Percentiles rank a stretch among this genome's conserved stretches.
Conservation (phyloP, 23 red algal genomes). For the Cyanidiococcus yangmingshanensis region DNA sequence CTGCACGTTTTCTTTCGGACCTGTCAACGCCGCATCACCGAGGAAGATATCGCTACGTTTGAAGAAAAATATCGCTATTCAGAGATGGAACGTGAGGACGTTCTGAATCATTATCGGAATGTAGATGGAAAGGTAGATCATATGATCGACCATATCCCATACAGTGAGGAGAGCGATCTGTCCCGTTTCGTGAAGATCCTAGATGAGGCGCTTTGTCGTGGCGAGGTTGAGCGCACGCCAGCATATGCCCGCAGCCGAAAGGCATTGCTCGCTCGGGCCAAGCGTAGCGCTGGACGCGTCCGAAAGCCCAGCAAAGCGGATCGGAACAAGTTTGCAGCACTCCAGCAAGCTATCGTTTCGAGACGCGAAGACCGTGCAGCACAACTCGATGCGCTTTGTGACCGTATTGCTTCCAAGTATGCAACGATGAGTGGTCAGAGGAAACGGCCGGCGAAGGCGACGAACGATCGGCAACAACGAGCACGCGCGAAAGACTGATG, state of each 20-base stretch:
- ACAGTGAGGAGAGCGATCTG: constrained; percentile 38
- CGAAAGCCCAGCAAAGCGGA: not conserved
- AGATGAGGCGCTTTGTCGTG: not conserved
- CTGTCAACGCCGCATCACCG: constrained; percentile 1
- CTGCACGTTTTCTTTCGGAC: constrained; percentile 23
- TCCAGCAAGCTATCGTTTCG: not conserved
- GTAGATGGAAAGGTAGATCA: constrained; percentile 35
- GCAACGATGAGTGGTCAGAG: not conserved
- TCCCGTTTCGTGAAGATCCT: constrained; percentile 22
- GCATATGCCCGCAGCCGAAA: not conserved
- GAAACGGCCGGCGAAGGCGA: no score
- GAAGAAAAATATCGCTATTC: constrained; percentile 37
- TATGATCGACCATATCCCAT: constrained; percentile 56
- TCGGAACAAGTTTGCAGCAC: not conserved
- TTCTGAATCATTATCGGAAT: constrained; percentile 27
- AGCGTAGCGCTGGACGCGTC: not conserved
- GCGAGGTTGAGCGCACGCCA: constrained; percentile 2
- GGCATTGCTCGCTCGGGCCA: not conserved
- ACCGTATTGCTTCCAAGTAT: not conserved
- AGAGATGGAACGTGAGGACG: constrained; percentile 40
- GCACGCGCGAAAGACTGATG: no score
- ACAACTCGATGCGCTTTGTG: constrained; percentile 4
- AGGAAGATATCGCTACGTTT: constrained; percentile 40
- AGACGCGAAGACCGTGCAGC: not conserved
- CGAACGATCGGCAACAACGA: no score